Evolutionary conservation across 1,139 yeast genomes (phyloP), one percentile per base, ranked within the genome.

Genomic region (Lodderomyces metapsilosis): DNA sequence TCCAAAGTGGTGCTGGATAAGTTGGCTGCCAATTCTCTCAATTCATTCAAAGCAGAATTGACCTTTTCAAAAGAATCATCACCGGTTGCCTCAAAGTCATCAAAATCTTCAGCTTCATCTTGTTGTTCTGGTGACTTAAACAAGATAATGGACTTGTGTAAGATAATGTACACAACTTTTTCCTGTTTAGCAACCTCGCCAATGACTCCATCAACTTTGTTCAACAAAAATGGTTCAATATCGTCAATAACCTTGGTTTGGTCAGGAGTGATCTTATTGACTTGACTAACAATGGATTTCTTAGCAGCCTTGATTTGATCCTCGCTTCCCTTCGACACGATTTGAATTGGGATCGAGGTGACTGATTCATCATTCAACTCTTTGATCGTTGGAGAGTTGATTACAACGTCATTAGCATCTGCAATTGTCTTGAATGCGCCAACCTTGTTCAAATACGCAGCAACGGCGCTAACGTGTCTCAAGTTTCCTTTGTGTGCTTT

Each of bases 401-500:
- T 68, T 37, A 68, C 68, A 30, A 87, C 80, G 35, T 66, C 74
- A 52, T 75, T 59, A 30, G 70, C 67, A 4, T 59, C 51, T 11
- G 80, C 68, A 47, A 83, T 67, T 34, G 66, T 58, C 38, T 74
- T 70, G 50, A 78, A 74, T 23, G 64, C 57, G 12, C 75, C 76
- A 47, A 78, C 70, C 45, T 77, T 68, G 41, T 65, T 61, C 56
- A 91, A 84, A 61, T 74, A 86, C 13, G 82, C 70, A 36, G 91
- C 84, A 44, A 91, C 72, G 30, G 82, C 78, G 53, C 79, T 79
- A 25, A 94, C 96, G 56, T 91, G 97, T 23, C 68, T 60, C 45
- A 81, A 62, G 56, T 86, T 82, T 54, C 87, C 88, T 55, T 88
- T 87, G 61, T 91, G 96, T 31, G 97, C 95, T 61, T 79, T 83